Evolutionary conservation across 2,329 filamentous ascomycete genomes (phyloP), one percentile per base, ranked within the genome.

Genomic region (Periconia sp.): DNA sequence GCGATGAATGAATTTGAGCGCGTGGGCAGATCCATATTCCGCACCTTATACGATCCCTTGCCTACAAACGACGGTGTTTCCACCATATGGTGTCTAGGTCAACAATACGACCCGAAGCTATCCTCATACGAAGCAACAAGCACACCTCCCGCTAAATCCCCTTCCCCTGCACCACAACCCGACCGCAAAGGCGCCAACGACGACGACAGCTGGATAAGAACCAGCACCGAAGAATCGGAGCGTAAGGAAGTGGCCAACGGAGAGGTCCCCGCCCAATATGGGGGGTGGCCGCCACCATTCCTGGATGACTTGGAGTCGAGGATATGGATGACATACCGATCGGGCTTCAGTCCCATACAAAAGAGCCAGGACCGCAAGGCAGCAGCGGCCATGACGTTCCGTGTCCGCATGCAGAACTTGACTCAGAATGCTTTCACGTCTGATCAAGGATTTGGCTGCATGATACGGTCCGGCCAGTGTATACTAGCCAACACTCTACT

Each of bases 381-480:
- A 14, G 71, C 80, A 1, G 81, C 87, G 3, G 80, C 85, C 8
- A 85, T 97, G 78, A 95, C 91, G 3, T 84, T 97, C 53, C 81
- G 90, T 1, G 93, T 96, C 74, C 87, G 92, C 47, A 79, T 97
- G 62, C 89, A 92, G 66, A 92, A 82, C 50, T 89, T 97, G 6
- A 91, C 96, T 46, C 85, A 90, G 53, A 81, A 82, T 23, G 92
- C 90, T 5, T 99, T 97, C 74, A 89, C 91, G 11, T 93, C 91
- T 1, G 94, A 99, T 72, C 92, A 91, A 10, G 94, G 94, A 48
- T 99, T 95, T 92, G 94, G 94, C 0, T 99, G 94, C 70, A 99
- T 99, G 94, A 97, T 99, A 64, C 82, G 94, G 55, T 97, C 93
- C 6, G 94, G 94, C 3, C 94, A 99, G 77, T 93, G 91, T 66